Base-by-base conservation (phyloP, 768 basidiomycete species). In the Tricholoma terreum region DNA sequence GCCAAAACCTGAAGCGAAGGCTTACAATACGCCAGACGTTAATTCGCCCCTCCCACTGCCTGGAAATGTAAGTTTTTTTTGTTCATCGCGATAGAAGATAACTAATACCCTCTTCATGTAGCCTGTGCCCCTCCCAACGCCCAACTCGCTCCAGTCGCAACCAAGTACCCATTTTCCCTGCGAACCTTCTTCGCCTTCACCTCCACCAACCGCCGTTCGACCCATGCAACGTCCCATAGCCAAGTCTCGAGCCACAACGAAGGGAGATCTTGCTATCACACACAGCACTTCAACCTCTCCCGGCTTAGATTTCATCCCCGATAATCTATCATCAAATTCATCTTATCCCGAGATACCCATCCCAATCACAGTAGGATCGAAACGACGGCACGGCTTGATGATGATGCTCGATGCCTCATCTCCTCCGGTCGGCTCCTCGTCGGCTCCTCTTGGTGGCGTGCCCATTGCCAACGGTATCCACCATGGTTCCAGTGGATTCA, bases 371-470 rank as follows among this genome's bases (percentile, higher is more conserved):
- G 77, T 82, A 0, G 88, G 87, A 31, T 77, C 82, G 1, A 92
- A 92, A 70, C 84, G 90, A 7, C 81, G 90, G 33, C 87, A 92
- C 62, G 86, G 87, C 0, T 80, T 87, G 65, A 89, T 90, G 85
- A 84, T 89, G 80, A 82, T 86, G 79, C 78, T 87, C 3, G 88
- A 90, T 61, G 74, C 85, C 0, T 64, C 76, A 14, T 63, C 79
- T 3, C 61, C 80, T 11, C 61, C 77, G 0, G 73, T 77, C 14
- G 66, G 74, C n/a, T 65, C 69, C 35, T 63, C 77, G 1, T 69
- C 80, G 4, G 70, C 65, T 55, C 55, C 54, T 65, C 46, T 67
- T 46, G 53, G 60, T 62, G 50, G 59, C 21, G 52, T 55, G 17
- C 58, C 35, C 52, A 59, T 59, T 36, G 67, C 70, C 6, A 71